Evolutionary conservation across 441 rosid species (phyloP), one percentile per base, ranked within the genome.

Genomic region (Erodium chrysanthum): DNA sequence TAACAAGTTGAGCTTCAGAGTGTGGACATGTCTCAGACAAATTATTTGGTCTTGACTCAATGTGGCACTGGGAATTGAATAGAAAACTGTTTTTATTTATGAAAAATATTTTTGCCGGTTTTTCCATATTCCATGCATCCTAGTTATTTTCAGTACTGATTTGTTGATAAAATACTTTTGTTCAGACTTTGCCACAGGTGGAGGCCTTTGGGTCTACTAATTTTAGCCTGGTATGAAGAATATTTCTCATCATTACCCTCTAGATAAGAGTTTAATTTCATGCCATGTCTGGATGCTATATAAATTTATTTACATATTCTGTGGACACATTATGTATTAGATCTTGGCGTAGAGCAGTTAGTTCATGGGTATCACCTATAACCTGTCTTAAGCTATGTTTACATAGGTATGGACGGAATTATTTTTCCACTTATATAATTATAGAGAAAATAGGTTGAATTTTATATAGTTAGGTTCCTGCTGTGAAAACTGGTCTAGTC

Each of bases 141-240:
- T 58, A 12, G 64, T 59, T 25, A 3, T 59, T 59, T 73, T 56
- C 59, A 2, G 29, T 68, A 21, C 73, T 81, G 59, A 76, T 23
- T 17, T 50, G 23, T 46, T 63, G 62, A 6, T 62, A 5, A 67
- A 68, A 69, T 59, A 33, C 37, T 46, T 56, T 46, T 72, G 60
- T 68, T 58, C 88, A 94, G 99, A 86, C 77, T 72, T 75, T 91
- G 75, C 84, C 92, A 1, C 77, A 75, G 78, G 77, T 91, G 76
- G 95, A 81, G 73, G 99, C 96, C 75, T 83, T 77, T 66, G 88
- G 88, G 68, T 78, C 90, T 59, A 75, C 71, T 15, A 83, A 86
- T 76, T 85, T 90, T 76, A 78, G 81, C 73, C 70, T 94, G 96
- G 97, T 94, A 87, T 46, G 80, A 44, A 70, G 21, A 75, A 66